These are phyloP conservation scores for Lentinula raphanica DNA, from an alignment of 768 basidiomycete genomes.

Conservation along the genomic window DNA sequence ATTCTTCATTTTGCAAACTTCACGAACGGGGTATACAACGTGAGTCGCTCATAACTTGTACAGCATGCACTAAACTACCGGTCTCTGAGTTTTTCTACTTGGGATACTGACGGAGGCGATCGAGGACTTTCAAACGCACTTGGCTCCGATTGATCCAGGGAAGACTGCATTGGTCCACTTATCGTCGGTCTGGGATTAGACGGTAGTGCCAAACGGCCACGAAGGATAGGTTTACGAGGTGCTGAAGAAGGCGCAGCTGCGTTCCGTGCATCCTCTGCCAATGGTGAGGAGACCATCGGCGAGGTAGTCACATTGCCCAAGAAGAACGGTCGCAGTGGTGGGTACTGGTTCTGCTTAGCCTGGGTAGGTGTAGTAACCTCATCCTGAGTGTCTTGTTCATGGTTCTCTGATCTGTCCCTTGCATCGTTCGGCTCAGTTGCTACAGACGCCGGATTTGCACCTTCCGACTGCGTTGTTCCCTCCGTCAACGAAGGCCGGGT, in stretches of 20 bases:
- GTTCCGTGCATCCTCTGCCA: slow-evolving; percentile 11
- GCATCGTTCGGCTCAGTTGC: neutral
- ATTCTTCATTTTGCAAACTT: no score
- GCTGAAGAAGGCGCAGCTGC: slow-evolving; percentile 21
- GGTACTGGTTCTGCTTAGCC: slow-evolving; percentile 7
- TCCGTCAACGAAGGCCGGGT: neutral
- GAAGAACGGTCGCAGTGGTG: slow-evolving; percentile 26
- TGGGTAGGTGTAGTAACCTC: slow-evolving; percentile 9
- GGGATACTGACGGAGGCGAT: slow-evolving; percentile 32
- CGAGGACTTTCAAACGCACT: slow-evolving; percentile 34
- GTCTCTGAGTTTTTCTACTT: neutral
- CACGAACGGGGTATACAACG: neutral
- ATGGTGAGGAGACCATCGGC: slow-evolving; percentile 17
- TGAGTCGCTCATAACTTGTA: no score
- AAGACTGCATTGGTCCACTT: slow-evolving; percentile 20
- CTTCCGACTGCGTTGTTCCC: slow-evolving; percentile 12
- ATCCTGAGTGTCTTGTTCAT: slow-evolving; percentile 3
- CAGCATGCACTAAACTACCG: neutral
- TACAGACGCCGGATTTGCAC: slow-evolving; percentile 14
- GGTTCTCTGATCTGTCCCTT: slow-evolving; percentile 13
- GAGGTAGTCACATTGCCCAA: slow-evolving; percentile 25
- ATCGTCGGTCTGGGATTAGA: slow-evolving; percentile 24
- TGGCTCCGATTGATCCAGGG: slow-evolving; percentile 13
- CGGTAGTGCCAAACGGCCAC: slow-evolving; percentile 17
- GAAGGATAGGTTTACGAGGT: slow-evolving; percentile 19